These are phyloP conservation scores for Fraxinus nigra DNA, from an alignment of 305 asterid species.

Conservation along the genomic window DNA sequence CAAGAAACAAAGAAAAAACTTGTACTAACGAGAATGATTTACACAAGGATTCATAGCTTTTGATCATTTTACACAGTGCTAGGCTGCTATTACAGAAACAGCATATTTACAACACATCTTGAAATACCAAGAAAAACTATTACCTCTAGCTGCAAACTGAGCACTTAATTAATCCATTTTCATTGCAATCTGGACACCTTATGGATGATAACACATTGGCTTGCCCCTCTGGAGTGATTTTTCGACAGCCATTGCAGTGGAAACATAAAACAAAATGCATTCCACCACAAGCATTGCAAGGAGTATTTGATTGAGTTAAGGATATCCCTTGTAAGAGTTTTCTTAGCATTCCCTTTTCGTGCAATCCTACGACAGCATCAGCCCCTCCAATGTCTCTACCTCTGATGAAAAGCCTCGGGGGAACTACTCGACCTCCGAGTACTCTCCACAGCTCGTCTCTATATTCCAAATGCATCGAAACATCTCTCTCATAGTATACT, in stretches of 20 bases:
- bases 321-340: conserved; percentile 56
- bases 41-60: not conserved
- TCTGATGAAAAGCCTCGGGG: conserved; percentile 70
- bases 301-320: conserved; percentile 23
- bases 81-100: conserved; percentile 2
- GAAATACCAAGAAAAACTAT: not conserved
- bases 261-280: conserved; percentile 53
- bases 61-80: not conserved
- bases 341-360: conserved; percentile 54
- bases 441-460: conserved; percentile 70
- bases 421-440: conserved; percentile 52
- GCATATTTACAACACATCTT: conserved; percentile 20
- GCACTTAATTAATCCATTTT: conserved; percentile 76
- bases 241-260: conserved; percentile 59
- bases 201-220: not conserved
- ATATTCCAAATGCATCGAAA: conserved; percentile 65
- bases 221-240: conserved; percentile 26
- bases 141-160: conserved; percentile 40
- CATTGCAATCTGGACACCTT: conserved; percentile 69
- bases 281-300: conserved; percentile 59
- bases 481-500: conserved; percentile 55
- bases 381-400: conserved; percentile 74
- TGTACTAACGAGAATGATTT: not conserved
- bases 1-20: not conserved
- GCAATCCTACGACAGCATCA: conserved; percentile 62